These are phyloP conservation scores for Pichia nanzhaoensis DNA, from an alignment of 805 yeast genomes.

Conservation along the genomic window DNA sequence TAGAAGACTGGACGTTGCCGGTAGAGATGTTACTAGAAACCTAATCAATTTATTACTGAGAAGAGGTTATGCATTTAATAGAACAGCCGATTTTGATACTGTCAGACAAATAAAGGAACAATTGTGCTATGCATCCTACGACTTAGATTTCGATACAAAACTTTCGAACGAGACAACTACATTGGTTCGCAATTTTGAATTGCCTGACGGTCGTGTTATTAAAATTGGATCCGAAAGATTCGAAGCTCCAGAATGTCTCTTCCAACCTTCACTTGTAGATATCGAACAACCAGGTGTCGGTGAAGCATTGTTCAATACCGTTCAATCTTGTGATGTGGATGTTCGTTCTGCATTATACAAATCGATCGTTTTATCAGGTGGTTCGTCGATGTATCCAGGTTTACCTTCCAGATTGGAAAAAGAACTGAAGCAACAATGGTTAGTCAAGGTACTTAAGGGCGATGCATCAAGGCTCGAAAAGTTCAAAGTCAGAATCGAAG, in stretches of 20 bases:
- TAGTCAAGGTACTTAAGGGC: conserved; percentile 76
- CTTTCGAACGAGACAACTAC: conserved; percentile 94
- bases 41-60: conserved; percentile 84
- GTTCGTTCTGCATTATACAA: conserved; percentile 81
- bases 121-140: conserved; percentile 91
- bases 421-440: conserved; percentile 95
- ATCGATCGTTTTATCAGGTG: conserved; percentile 94
- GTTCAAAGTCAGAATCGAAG: conserved; percentile 94
- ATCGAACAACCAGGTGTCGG: conserved; percentile 97
- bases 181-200: conserved; percentile 81
- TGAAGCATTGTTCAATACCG: conserved; percentile 83
- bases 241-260: conserved; percentile 94
- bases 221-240: conserved; percentile 93
- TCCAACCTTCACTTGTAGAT: conserved; percentile 93
- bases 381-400: conserved; percentile 98
- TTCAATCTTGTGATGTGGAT: conserved; percentile 93
- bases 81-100: conserved; percentile 98
- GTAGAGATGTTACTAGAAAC: conserved; percentile 96
- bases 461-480: conserved; percentile 82
- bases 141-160: conserved; percentile 80
- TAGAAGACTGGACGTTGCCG: conserved; percentile 91
- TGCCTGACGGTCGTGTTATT: conserved; percentile 94
- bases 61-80: conserved; percentile 95
- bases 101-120: conserved; percentile 97
- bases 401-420: conserved; percentile 92